Percentiles rank a stretch among this genome's conserved stretches.
These are phyloP conservation scores for Marsdenia floribunda DNA, from an alignment of 257 asterid genomes.

Conservation along the genomic window DNA sequence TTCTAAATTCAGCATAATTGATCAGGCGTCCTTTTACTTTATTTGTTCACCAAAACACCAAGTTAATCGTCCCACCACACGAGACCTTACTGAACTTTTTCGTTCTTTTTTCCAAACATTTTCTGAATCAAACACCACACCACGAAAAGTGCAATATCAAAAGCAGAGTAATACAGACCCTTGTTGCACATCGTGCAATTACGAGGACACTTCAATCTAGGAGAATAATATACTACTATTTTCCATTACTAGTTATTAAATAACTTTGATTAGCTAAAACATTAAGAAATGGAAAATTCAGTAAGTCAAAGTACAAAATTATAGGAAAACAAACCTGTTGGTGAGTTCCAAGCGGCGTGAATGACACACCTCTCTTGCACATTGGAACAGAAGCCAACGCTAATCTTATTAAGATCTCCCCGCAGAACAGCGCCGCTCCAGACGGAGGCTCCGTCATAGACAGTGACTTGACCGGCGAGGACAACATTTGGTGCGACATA, in stretches of 20 bases:
- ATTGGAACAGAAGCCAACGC: constrained; percentile 75
- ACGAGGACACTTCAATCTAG: not conserved
- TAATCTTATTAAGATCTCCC: constrained; percentile 84
- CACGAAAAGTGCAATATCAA: not conserved
- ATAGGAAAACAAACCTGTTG: constrained; percentile 46
- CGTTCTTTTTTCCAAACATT: not conserved
- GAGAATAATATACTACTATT: not conserved
- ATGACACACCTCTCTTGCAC: constrained; percentile 82
- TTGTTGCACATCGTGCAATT: not conserved
- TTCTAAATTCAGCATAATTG: not conserved
- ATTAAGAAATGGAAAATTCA: not conserved
- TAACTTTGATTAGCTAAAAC: not conserved
- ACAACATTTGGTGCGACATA: constrained; percentile 93
- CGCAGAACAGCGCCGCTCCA: constrained; percentile 82
- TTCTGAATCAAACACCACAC: not conserved
- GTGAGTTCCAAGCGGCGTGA: constrained; percentile 93
- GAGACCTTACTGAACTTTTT: not conserved
- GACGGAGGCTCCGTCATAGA: constrained; percentile 80
- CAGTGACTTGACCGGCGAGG: constrained; percentile 91
- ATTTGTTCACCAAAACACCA: not conserved
- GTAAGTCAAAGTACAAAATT: not conserved
- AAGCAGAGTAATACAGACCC: not conserved
- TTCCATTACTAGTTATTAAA: not conserved
- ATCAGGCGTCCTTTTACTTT: not conserved
- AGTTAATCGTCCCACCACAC: not conserved